Percentiles rank a stretch among this genome's conserved stretches.
These are phyloP conservation scores for Quercus variabilis DNA, from an alignment of 306 rosid species.

Conservation along the genomic window DNA sequence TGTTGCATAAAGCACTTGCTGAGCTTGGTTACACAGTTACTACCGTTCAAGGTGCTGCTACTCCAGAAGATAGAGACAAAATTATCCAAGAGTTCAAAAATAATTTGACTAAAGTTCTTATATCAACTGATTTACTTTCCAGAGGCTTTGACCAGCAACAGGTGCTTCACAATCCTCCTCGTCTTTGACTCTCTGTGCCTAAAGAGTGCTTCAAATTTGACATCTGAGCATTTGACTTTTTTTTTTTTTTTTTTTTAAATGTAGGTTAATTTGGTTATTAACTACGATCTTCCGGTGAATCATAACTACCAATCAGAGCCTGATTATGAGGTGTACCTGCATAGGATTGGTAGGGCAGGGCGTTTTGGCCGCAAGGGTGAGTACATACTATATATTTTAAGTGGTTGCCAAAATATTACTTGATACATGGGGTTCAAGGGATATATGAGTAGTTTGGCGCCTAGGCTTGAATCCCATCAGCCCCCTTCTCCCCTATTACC, in stretches of 20 bases:
- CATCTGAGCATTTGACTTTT: not conserved
- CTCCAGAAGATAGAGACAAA: slow-evolving; percentile 66
- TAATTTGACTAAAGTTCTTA: slow-evolving; percentile 76
- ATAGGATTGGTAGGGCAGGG: slow-evolving; percentile 88
- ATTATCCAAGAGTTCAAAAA: slow-evolving; percentile 78
- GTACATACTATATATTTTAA: not conserved
- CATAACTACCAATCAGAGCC: slow-evolving; percentile 46
- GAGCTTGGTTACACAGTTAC: slow-evolving; percentile 69
- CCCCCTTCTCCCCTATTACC: too few relatives aligned
- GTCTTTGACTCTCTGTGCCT: not conserved
- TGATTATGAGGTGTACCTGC: slow-evolving; percentile 79
- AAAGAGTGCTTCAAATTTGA: not conserved
- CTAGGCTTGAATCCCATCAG: too few relatives aligned
- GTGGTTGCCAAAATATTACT: too few relatives aligned
- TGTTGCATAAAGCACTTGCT: slow-evolving; percentile 55
- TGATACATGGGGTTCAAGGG: not conserved
- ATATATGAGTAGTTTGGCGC: too few relatives aligned
- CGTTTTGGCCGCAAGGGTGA: slow-evolving; percentile 91
- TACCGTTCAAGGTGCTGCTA: slow-evolving; percentile 71
- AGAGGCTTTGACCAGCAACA: slow-evolving; percentile 91
- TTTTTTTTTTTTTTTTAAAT: not conserved
- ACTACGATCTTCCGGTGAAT: slow-evolving; percentile 78
- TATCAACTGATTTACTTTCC: slow-evolving; percentile 79
- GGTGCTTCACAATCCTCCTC: slow-evolving; percentile 32
- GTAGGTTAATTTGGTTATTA: slow-evolving; percentile 78